Conservation (phyloP, 2,329 filamentous ascomycete species). For the Ceratocystis colombiana region DNA sequence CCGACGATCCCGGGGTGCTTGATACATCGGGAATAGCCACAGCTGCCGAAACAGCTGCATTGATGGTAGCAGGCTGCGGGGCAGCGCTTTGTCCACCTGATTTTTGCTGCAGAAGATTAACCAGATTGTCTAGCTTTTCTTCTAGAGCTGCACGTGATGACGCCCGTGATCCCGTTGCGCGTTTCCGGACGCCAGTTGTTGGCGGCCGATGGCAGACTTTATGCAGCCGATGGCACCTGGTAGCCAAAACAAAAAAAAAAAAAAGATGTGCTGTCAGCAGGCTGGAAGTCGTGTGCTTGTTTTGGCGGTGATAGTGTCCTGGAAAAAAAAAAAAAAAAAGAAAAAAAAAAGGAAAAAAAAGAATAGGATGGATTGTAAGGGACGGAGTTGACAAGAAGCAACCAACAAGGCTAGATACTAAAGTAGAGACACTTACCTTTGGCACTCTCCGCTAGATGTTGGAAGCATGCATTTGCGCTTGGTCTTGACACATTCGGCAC, state of each 20-base stretch:
- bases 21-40: background rate
- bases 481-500: conserved; percentile 36
- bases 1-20: background rate
- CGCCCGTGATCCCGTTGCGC: conserved; percentile 16
- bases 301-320: too few species aligned
- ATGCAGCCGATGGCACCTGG: conserved; percentile 35
- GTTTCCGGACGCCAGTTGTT: conserved; percentile 20
- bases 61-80: background rate
- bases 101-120: conserved; percentile 29
- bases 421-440: conserved; percentile 30
- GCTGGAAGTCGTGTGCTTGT: background rate
- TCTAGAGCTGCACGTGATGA: conserved; percentile 27
- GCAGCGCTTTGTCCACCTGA: background rate
- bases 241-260: background rate
- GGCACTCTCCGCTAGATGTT: conserved; percentile 30
- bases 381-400: background rate
- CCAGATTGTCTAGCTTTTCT: conserved; percentile 31
- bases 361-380: background rate
- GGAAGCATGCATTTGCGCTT: conserved; percentile 39
- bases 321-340: background rate
- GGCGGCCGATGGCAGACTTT: conserved; percentile 33
- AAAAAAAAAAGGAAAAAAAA: background rate
- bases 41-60: background rate
- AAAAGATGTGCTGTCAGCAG: background rate
- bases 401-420: background rate